Evolutionary conservation across 2,329 filamentous ascomycete species (phyloP).

Genomic region (Chaetoscypha palmicola): DNA sequence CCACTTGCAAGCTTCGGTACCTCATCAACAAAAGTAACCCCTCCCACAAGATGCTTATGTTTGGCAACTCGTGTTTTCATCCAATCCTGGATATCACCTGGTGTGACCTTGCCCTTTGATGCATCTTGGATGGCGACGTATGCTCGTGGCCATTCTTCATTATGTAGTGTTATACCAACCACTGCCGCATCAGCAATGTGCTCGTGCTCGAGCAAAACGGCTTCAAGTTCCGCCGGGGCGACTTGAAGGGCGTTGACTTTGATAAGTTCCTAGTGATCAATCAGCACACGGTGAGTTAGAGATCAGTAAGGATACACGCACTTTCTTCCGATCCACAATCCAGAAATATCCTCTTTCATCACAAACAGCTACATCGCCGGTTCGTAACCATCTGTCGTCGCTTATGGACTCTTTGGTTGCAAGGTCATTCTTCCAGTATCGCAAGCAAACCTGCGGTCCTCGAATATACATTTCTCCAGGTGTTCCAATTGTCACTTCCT

Average conservation of each 20-base stretch:
- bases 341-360: conserved; percentile 51
- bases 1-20: conserved; percentile 43
- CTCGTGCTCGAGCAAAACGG: conserved; percentile 43
- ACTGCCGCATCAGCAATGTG: conserved; percentile 48
- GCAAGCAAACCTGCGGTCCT: conserved; percentile 37
- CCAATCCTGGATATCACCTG: conserved; percentile 40
- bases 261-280: conserved; percentile 44
- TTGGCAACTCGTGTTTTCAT: conserved; percentile 36
- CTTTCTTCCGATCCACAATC: conserved; percentile 49
- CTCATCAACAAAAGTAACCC: conserved; percentile 40
- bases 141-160: conserved; percentile 37
- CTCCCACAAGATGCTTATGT: conserved; percentile 43
- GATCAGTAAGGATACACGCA: conserved; percentile 8
- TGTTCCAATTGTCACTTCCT: conserved; percentile 33
- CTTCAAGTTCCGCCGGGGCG: conserved; percentile 51
- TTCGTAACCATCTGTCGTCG: conserved; percentile 43
- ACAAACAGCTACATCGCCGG: conserved; percentile 48
- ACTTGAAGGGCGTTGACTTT: conserved; percentile 54
- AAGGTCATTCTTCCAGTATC: conserved; percentile 36
- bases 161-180: conserved; percentile 40
- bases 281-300: conserved; percentile 1
- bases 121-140: conserved; percentile 36
- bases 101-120: conserved; percentile 32
- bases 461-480: conserved; percentile 39
- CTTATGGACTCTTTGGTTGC: conserved; percentile 34